Evolutionary conservation across 1,139 yeast genomes (phyloP), one percentile per base, ranked within the genome.

Genomic region (Taiozyma sp.): DNA sequence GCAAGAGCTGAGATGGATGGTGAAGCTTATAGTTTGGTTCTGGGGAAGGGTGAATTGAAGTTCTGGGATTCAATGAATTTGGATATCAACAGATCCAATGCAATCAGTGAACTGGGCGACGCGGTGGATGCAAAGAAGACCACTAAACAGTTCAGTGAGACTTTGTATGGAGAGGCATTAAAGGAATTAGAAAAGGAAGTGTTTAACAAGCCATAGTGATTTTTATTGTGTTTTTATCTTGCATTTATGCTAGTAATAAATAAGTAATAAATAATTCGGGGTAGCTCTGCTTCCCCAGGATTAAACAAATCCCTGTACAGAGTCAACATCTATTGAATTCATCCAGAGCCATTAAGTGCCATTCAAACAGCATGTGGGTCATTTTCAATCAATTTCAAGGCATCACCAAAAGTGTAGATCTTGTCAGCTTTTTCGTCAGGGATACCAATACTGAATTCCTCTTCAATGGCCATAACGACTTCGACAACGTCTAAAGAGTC

Each of bases 401-500:
- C 88, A 68, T 88, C 91, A 48, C 87, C 85, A 56, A 89, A 88
- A 30, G 95, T 85, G 73, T 83, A 86, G 67, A 89, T 81, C 58
- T 79, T 78, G 66, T 88, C 95, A 44, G 95, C 93, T 67, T 87
- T 91, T 60, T 83, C 80, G 69, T 89, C 96, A 46, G 96, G 95
- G 67, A 89, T 88, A 66, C 83, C 87, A 57, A 77, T 73, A 60
- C 83, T 80, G 68, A 83, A 83, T 64, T 88, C 96, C 61, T 82
- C 85, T 71, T 89, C 97, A 56, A 89, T 80, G 62, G 88, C 95
- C 89, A 89, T 88, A 43, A 89, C 80, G 43, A 88, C 91, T 68
- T 89, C 97, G 45, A 88, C 96, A 39, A 87, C 85, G 64, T 89
- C 97, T 65, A 89, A 79, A 34, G 93, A 85, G 71, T 89, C 97